Evolutionary conservation across 2,329 filamentous ascomycete species (phyloP).

Genomic region (Chrysoporthe austroafricana): DNA sequence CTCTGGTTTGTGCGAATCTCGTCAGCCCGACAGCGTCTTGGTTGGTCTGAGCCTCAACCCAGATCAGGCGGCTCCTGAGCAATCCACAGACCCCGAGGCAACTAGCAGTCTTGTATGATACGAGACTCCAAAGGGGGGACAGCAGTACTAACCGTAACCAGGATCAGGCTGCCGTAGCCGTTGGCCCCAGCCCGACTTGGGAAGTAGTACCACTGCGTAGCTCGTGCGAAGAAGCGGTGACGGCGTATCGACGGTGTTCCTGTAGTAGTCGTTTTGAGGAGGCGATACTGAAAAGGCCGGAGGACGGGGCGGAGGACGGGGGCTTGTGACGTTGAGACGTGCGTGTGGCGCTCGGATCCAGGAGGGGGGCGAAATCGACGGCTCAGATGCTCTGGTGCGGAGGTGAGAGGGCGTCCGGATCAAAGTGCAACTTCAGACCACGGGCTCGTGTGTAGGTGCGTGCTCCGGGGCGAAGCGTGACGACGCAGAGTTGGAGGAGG

Average conservation of each 20-base stretch:
- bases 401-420: slow-evolving; percentile 23
- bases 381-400: slow-evolving; percentile 17
- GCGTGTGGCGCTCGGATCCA: slow-evolving; percentile 16
- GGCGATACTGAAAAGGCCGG: not conserved
- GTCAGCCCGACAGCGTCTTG: slow-evolving; percentile 15
- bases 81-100: slow-evolving; percentile 12
- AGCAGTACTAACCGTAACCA: slow-evolving; percentile 13
- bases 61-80: not conserved
- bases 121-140: slow-evolving; percentile 6
- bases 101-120: not conserved
- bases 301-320: not conserved
- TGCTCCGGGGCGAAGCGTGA: not conserved
- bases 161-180: not conserved
- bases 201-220: not conserved
- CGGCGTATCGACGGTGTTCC: not conserved
- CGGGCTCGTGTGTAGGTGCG: slow-evolving; percentile 8
- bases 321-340: not conserved
- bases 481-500: slow-evolving; percentile 18
- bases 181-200: slow-evolving; percentile 11
- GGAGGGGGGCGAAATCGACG: not conserved
- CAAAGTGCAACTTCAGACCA: slow-evolving; percentile 20
- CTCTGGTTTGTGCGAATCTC: not conserved
- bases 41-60: slow-evolving; percentile 9
- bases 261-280: not conserved
- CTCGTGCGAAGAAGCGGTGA: not conserved